Conservation (phyloP, 129 eudicot genomes). For the Lactuca saligna region DNA sequence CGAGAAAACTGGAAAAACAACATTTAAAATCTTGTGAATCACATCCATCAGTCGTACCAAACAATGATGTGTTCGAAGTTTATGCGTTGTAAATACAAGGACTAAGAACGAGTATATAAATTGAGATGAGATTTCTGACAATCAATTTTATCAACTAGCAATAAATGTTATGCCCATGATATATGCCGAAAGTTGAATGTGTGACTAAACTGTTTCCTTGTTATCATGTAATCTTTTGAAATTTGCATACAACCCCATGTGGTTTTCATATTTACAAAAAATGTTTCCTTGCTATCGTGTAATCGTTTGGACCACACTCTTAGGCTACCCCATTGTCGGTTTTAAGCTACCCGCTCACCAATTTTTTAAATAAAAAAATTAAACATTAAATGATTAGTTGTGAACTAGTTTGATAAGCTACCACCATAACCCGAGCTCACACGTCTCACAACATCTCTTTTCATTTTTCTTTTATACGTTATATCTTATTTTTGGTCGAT, state of each 20-base stretch:
- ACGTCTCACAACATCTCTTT: too few species aligned
- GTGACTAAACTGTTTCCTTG: conserved; percentile 12
- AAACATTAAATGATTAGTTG: too few species aligned
- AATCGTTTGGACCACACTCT: not conserved
- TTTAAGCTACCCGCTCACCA: too few species aligned
- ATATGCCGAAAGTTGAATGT: conserved; percentile 18
- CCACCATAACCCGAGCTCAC: too few species aligned
- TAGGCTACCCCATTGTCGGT: too few species aligned
- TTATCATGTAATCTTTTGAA: conserved; percentile 4
- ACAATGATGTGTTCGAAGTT: not conserved
- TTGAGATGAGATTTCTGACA: conserved; percentile 1
- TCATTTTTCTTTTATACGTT: too few species aligned
- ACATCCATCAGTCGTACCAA: conserved; percentile 16
- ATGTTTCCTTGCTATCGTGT: not conserved
- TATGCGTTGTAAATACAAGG: not conserved
- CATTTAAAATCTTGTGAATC: conserved; percentile 25
- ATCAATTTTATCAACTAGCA: not conserved
- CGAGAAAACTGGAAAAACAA: conserved; percentile 20
- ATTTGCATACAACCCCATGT: conserved; percentile 15
- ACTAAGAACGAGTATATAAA: conserved; percentile 3
- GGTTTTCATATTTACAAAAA: conserved; percentile 4
- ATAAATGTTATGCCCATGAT: conserved; percentile 15
- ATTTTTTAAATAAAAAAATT: too few species aligned
- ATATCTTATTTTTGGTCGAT: too few species aligned
- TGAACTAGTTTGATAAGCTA: too few species aligned